Conservation (phyloP, 495 filamentous ascomycete genomes). For the Talaromyces wortmannii region DNA sequence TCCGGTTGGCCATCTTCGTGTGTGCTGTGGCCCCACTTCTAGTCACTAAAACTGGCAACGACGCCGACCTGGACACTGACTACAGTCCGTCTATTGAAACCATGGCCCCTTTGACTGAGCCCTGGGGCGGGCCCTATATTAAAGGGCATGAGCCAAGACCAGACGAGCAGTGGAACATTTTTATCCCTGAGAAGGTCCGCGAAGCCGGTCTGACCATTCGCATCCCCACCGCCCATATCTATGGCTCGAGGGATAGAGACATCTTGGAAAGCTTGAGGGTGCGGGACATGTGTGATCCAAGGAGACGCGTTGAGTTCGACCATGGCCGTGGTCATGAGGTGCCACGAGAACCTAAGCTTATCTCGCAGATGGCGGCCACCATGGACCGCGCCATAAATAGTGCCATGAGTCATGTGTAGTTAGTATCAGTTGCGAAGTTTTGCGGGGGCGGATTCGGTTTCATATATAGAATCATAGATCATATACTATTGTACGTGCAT, state of each 20-base stretch:
- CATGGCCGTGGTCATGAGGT: constrained; percentile 21
- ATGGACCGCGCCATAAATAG: neutral
- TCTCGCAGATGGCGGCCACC: neutral
- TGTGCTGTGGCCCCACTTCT: constrained; percentile 23
- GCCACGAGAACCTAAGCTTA: constrained; percentile 3
- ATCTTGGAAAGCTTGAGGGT: neutral
- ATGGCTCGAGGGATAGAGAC: constrained; percentile 15
- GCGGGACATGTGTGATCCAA: neutral
- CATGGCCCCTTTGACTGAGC: neutral
- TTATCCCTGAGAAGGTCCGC: neutral
- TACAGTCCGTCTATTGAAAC: neutral
- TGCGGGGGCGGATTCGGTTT: neutral
- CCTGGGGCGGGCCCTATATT: neutral
- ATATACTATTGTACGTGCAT: neutral
- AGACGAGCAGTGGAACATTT: neutral
- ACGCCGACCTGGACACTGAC: neutral
- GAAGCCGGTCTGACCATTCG: neutral
- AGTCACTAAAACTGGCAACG: neutral
- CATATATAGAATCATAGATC: neutral
- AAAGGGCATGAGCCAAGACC: neutral
- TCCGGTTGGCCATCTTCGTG: constrained; percentile 37
- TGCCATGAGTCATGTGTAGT: neutral
- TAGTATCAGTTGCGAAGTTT: neutral
- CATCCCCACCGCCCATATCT: constrained; percentile 26
- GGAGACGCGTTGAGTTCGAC: constrained; percentile 10